Conservation (phyloP, 2,329 filamentous ascomycete genomes). For the Ceratocystis lukuohia region DNA sequence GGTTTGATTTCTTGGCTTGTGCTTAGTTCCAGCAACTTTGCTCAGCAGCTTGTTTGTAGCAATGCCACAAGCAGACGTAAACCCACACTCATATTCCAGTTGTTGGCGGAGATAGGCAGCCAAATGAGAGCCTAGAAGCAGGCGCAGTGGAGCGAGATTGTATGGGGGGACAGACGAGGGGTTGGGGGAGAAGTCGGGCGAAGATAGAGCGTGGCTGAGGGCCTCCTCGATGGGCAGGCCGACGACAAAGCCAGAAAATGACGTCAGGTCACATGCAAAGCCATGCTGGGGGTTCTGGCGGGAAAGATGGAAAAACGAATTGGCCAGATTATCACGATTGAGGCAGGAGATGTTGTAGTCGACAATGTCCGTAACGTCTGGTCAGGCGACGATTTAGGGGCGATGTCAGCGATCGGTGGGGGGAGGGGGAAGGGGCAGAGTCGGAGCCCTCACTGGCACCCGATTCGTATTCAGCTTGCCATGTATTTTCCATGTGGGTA, state of each 20-base stretch:
- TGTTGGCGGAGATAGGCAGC: constrained; percentile 58
- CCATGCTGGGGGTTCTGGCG: constrained; percentile 61
- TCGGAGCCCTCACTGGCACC: neutral
- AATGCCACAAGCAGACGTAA: constrained; percentile 77
- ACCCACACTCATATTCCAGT: constrained; percentile 64
- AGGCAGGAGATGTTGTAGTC: constrained; percentile 65
- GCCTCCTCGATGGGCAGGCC: neutral
- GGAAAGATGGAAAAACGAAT: constrained; percentile 71
- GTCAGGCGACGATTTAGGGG: neutral
- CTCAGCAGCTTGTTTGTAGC: constrained; percentile 76
- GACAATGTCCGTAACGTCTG: constrained; percentile 77
- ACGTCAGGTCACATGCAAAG: constrained; percentile 62
- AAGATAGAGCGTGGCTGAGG: constrained; percentile 5
- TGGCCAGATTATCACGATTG: constrained; percentile 47
- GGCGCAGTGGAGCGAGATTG: constrained; percentile 33
- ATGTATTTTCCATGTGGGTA: neutral
- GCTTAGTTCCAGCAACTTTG: constrained; percentile 68
- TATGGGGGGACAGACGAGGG: neutral
- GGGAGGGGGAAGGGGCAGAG: neutral
- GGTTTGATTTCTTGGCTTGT: constrained; percentile 84
- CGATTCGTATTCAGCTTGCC: neutral
- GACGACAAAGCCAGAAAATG: constrained; percentile 41
- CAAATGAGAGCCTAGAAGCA: constrained; percentile 69
- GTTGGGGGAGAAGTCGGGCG: neutral
- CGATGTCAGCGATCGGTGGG: neutral